Evolutionary conservation across 345 rosid species (phyloP).

Genomic region (Viola odorata): DNA sequence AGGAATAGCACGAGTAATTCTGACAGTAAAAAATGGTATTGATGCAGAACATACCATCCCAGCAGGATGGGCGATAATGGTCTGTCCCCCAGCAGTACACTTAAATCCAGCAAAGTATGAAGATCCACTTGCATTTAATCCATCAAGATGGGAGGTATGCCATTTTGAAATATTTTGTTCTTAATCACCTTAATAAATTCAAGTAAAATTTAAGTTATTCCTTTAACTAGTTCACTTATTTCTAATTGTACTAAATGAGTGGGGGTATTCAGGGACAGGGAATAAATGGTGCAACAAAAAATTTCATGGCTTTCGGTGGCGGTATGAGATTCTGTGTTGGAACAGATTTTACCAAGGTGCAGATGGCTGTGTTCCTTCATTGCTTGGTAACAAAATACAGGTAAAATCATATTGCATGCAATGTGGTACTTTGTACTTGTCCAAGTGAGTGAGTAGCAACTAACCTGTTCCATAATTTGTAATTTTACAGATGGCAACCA

Average conservation of each 20-base stretch:
- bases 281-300: conserved; percentile 51
- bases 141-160: conserved; percentile 88
- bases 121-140: conserved; percentile 71
- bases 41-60: conserved; percentile 83
- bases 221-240: background rate
- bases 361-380: conserved; percentile 81
- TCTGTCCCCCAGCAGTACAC: conserved; percentile 93
- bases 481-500: conserved; percentile 56
- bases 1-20: background rate
- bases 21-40: conserved; percentile 5
- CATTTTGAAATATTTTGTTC: conserved; percentile 9
- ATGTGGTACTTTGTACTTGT: background rate
- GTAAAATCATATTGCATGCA: conserved; percentile 25
- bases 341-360: conserved; percentile 79
- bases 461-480: conserved; percentile 10
- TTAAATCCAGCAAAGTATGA: conserved; percentile 61
- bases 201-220: background rate
- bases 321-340: conserved; percentile 98
- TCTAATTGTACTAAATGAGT: background rate
- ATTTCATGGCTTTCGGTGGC: conserved; percentile 94
- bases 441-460: background rate
- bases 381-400: conserved; percentile 80
- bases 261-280: conserved; percentile 51
- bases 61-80: conserved; percentile 89
- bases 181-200: conserved; percentile 2